These are phyloP conservation scores for Termitomyces sp. DNA, from an alignment of 768 basidiomycete genomes.

Conservation along the genomic window DNA sequence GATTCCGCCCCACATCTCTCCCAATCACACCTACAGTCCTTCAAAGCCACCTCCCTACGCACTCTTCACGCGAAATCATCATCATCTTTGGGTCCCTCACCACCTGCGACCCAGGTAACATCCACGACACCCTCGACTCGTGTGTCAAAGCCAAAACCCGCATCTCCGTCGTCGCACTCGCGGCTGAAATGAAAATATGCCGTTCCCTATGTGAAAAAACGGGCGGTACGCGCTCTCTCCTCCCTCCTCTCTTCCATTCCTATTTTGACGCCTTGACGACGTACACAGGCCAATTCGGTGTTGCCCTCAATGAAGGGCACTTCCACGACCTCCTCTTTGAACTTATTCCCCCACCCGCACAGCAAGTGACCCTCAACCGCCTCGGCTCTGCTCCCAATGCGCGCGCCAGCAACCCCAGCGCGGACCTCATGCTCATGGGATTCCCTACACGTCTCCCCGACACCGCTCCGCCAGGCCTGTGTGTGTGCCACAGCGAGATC, in stretches of 20 bases:
- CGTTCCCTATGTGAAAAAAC: conserved; percentile 89
- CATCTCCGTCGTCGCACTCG: conserved; percentile 89
- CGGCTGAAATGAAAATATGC: conserved; percentile 98
- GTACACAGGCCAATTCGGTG: conserved; percentile 76
- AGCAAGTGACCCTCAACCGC: conserved; percentile 49
- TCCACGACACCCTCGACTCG: conserved; percentile 89
- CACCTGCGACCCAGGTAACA: conserved; percentile 95
- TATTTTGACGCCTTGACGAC: conserved; percentile 6
- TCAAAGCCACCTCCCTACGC: conserved; percentile 89
- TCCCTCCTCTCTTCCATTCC: neutral
- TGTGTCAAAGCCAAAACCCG: conserved; percentile 83
- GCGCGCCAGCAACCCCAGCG: conserved; percentile 50
- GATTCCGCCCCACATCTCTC: conserved; percentile 2
- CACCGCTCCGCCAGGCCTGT: conserved; percentile 77
- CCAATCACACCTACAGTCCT: neutral
- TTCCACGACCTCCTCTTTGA: conserved; percentile 96
- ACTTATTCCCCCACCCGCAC: conserved; percentile 90
- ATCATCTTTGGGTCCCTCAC: conserved; percentile 95
- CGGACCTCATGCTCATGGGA: conserved; percentile 99
- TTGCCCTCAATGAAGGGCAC: conserved; percentile 98
- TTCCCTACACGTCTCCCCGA: conserved; percentile 92
- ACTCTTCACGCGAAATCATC: conserved; percentile 93
- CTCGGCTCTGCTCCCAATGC: conserved; percentile 39
- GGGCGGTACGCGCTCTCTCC: conserved; percentile 58
- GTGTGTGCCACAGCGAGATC: conserved; percentile 91